Evolutionary conservation across 139 green algal species (phyloP).

Genomic region (Microglena sp.): DNA sequence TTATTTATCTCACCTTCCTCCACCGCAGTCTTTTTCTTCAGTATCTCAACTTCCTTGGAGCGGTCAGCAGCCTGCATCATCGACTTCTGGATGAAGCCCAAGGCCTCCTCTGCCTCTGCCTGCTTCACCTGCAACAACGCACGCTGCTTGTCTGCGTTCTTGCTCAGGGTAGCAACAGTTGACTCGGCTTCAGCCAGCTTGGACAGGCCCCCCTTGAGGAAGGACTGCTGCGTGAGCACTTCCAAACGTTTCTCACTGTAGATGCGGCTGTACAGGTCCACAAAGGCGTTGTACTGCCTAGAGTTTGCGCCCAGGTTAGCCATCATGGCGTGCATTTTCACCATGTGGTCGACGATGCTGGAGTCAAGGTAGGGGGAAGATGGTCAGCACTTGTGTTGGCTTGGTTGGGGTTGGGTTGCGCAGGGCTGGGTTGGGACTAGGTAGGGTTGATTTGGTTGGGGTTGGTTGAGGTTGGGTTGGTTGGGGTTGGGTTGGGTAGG

Average conservation of each 20-base stretch:
- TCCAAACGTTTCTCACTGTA: constrained; percentile 41
- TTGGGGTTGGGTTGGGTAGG: too few species aligned
- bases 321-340: constrained; percentile 22
- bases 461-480: too few species aligned
- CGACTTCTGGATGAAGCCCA: constrained; percentile 46
- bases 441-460: background rate
- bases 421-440: background rate
- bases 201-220: constrained; percentile 50
- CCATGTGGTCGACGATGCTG: constrained; percentile 26
- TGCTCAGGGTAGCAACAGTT: constrained; percentile 54
- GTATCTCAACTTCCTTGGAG: constrained; percentile 49
- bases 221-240: constrained; percentile 32
- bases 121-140: constrained; percentile 50
- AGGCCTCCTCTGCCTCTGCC: constrained; percentile 50
- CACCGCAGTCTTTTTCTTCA: constrained; percentile 40
- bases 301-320: constrained; percentile 33
- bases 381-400: too few species aligned
- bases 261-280: constrained; percentile 42
- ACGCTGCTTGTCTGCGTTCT: constrained; percentile 47
- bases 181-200: constrained; percentile 63
- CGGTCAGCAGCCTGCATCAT: constrained; percentile 50
- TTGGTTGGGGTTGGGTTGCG: background rate
- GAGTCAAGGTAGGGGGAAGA: too few species aligned
- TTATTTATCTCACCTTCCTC: constrained; percentile 55
- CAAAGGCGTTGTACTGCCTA: constrained; percentile 45